These are phyloP conservation scores for Cytospora leucostoma DNA, from an alignment of 2,329 filamentous ascomycete genomes.

Conservation along the genomic window DNA sequence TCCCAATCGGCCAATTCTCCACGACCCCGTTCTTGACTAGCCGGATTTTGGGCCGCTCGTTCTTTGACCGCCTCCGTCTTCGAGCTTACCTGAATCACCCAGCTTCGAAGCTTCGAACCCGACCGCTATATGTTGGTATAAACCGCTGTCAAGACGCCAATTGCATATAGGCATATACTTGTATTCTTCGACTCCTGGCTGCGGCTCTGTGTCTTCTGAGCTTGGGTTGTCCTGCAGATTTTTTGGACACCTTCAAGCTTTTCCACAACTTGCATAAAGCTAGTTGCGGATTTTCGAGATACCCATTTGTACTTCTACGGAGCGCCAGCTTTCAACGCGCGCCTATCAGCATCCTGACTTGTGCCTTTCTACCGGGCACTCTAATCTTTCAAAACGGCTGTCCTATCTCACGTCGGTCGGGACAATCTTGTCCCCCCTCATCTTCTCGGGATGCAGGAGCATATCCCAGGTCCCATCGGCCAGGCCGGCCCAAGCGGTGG, in stretches of 20 bases:
- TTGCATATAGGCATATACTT: slow-evolving; percentile 26
- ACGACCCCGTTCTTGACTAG: slow-evolving; percentile 23
- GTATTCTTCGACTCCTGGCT: slow-evolving; percentile 24
- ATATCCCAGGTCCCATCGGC: slow-evolving; percentile 61
- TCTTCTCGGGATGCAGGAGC: slow-evolving; percentile 89
- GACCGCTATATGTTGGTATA: slow-evolving; percentile 16
- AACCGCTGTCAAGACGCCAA: slow-evolving; percentile 12
- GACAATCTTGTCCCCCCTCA: slow-evolving; percentile 86
- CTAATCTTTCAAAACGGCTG: slow-evolving; percentile 75
- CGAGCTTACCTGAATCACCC: slow-evolving; percentile 6
- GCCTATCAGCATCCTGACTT: slow-evolving; percentile 35
- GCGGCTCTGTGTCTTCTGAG: slow-evolving; percentile 22
- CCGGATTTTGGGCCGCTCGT: slow-evolving; percentile 24
- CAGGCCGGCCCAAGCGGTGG: slow-evolving; percentile 58
- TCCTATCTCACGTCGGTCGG: slow-evolving; percentile 74
- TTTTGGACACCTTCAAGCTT: slow-evolving; percentile 18
- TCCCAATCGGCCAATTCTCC: slow-evolving; percentile 13
- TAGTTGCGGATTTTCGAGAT: slow-evolving; percentile 28
- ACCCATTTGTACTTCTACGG: slow-evolving; percentile 26
- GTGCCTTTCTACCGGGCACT: slow-evolving; percentile 56
- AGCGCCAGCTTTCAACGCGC: slow-evolving; percentile 32
- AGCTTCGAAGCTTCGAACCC: slow-evolving; percentile 19
- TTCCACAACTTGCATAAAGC: slow-evolving; percentile 12
- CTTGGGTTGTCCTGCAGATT: slow-evolving; percentile 24
- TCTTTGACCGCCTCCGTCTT: slow-evolving; percentile 26